Percentiles rank a stretch among this genome's conserved stretches.
These are phyloP conservation scores for Kregervanrija fluxuum DNA, from an alignment of 805 yeast genomes.

Conservation along the genomic window DNA sequence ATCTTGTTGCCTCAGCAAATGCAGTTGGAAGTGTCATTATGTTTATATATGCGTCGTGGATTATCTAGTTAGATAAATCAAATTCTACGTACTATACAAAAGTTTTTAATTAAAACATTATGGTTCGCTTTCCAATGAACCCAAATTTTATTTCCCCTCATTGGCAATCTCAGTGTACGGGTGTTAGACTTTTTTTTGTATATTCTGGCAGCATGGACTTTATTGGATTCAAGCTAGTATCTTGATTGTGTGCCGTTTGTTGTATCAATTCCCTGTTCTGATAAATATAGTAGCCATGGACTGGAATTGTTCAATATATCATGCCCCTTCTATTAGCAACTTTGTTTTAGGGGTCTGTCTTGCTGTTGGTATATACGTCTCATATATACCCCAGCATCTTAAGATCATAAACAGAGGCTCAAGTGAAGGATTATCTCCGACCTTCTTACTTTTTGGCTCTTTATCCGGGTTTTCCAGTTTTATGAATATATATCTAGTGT, in stretches of 20 bases:
- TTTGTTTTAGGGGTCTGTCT: constrained; percentile 45
- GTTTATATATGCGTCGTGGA: neutral
- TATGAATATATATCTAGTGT: constrained; percentile 57
- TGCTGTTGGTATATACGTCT: constrained; percentile 58
- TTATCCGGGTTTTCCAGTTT: constrained; percentile 62
- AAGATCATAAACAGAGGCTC: constrained; percentile 50
- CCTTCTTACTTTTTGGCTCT: constrained; percentile 63
- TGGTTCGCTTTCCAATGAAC: too few relatives aligned
- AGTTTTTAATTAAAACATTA: too few relatives aligned
- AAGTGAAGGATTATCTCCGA: constrained; percentile 74
- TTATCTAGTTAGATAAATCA: too few relatives aligned
- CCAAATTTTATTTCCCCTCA: constrained; percentile 1
- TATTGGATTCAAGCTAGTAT: too few relatives aligned
- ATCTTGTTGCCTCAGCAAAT: constrained; percentile 74
- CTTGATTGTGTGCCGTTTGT: too few relatives aligned
- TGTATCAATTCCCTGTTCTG: too few relatives aligned
- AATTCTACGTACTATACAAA: too few relatives aligned
- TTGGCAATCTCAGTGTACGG: too few relatives aligned
- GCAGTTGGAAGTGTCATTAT: constrained; percentile 65
- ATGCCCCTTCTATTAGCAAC: constrained; percentile 42
- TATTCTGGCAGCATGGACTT: too few relatives aligned
- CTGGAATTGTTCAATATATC: constrained; percentile 33
- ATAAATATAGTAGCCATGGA: too few relatives aligned
- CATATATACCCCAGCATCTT: constrained; percentile 71
- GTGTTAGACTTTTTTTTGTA: too few relatives aligned